Conservation (phyloP, 2,329 filamentous ascomycete species). For the Aureobasidium leucospermi region DNA sequence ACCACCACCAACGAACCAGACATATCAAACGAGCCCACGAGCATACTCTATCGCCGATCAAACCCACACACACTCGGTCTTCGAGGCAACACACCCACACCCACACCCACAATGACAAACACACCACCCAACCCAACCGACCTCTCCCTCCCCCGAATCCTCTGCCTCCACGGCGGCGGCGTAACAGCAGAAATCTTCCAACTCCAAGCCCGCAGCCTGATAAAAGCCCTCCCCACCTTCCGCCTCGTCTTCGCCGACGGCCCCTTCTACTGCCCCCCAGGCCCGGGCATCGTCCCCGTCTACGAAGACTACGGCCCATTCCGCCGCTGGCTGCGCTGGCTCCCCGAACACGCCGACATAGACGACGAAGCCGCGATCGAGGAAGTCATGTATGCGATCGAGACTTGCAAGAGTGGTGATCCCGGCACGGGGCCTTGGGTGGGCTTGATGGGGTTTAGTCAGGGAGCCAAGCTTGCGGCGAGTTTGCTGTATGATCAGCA, state of each 20-base stretch:
- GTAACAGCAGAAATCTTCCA: conserved; percentile 64
- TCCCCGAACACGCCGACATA: conserved; percentile 48
- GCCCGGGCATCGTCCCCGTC: conserved; percentile 55
- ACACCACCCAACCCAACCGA: conserved; percentile 4
- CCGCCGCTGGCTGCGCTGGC: conserved; percentile 56
- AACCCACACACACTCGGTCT: neutral
- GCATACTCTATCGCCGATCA: neutral
- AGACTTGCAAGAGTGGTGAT: conserved; percentile 40
- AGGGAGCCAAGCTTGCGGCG: conserved; percentile 42
- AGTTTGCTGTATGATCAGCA: conserved; percentile 53
- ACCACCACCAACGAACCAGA: neutral
- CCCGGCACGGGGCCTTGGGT: conserved; percentile 41
- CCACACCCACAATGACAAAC: neutral
- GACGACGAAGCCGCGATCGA: conserved; percentile 43
- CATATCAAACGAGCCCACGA: neutral
- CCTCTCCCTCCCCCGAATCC: conserved; percentile 52
- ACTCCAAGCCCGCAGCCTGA: conserved; percentile 55
- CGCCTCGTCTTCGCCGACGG: conserved; percentile 67
- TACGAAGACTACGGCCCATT: conserved; percentile 63
- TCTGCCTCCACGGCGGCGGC: conserved; percentile 76
- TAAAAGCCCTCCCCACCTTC: conserved; percentile 50
- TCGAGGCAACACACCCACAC: neutral
- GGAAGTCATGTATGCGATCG: conserved; percentile 40
- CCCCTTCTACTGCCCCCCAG: conserved; percentile 56
- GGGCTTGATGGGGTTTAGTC: conserved; percentile 43